These are phyloP conservation scores for Lipomyces spencermartinsiae DNA, from an alignment of 805 yeast species.

Conservation along the genomic window DNA sequence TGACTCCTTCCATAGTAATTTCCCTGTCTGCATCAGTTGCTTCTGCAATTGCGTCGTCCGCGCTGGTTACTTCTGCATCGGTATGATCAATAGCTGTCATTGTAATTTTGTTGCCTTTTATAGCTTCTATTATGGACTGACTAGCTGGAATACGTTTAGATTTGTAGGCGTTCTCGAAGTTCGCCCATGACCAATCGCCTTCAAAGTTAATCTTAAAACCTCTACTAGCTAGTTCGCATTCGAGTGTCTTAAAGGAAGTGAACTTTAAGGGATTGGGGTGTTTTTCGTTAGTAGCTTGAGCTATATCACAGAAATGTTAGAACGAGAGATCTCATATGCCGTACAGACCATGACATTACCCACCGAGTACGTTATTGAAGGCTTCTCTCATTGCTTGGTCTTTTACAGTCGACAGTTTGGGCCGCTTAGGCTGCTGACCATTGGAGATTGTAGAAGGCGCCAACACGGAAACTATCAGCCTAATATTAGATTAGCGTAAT, in stretches of 20 bases:
- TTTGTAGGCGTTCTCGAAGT: background rate
- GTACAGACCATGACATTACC: no score
- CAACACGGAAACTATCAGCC: background rate
- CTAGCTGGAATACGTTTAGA: background rate
- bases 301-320: no score
- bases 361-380: background rate
- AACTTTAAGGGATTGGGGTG: no score
- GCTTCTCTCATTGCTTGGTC: background rate
- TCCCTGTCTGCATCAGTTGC: no score
- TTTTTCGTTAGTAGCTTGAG: no score
- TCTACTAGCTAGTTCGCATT: no score
- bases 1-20: no score
- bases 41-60: no score
- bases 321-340: no score
- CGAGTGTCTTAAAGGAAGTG: no score
- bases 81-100: background rate
- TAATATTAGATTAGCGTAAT: no score
- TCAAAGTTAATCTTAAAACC: background rate
- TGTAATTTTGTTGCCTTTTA: background rate
- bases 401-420: background rate
- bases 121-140: background rate
- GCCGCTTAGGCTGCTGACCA: background rate
- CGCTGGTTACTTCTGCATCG: no score
- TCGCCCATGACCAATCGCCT: background rate
- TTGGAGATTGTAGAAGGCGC: background rate